Conservation (phyloP, 352 stramenopile genomes). For the Pythium monospermum region DNA sequence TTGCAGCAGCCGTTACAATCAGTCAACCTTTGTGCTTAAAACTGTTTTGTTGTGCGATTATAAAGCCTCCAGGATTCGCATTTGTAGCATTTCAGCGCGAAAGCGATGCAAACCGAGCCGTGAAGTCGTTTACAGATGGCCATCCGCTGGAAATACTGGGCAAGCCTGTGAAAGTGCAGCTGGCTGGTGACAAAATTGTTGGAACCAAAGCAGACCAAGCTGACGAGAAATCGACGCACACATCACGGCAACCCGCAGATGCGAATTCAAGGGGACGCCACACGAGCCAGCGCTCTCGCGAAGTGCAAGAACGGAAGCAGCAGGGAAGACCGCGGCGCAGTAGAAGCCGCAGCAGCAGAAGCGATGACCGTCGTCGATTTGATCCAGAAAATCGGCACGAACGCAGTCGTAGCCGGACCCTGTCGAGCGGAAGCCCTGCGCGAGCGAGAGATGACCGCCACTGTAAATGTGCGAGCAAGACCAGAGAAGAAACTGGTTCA, state of each 20-base stretch:
- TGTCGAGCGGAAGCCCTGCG: too few relatives aligned
- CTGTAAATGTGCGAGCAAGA: neutral
- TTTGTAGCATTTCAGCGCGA: constrained; percentile 60
- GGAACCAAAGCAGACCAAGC: neutral
- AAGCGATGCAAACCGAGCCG: constrained; percentile 40
- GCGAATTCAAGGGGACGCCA: too few relatives aligned
- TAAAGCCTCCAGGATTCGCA: constrained; percentile 72
- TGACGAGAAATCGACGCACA: neutral
- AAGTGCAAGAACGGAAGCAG: too few relatives aligned
- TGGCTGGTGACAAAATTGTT: constrained; percentile 44
- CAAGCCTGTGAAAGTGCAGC: constrained; percentile 68
- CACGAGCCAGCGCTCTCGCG: too few relatives aligned
- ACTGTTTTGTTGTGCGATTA: neutral
- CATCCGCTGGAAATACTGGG: constrained; percentile 55
- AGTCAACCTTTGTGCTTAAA: too few relatives aligned
- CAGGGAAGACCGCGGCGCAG: too few relatives aligned
- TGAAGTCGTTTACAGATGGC: constrained; percentile 33
- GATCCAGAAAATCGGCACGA: too few relatives aligned
- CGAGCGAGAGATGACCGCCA: neutral
- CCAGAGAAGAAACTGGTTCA: constrained; percentile 2
- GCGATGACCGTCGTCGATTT: too few relatives aligned
- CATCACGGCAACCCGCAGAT: neutral
- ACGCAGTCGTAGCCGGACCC: too few relatives aligned
- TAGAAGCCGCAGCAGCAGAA: too few relatives aligned
- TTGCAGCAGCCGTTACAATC: too few relatives aligned